These are phyloP conservation scores for Saccharum officinarum DNA, from an alignment of 176 grass and related monocot genomes.

Conservation along the genomic window DNA sequence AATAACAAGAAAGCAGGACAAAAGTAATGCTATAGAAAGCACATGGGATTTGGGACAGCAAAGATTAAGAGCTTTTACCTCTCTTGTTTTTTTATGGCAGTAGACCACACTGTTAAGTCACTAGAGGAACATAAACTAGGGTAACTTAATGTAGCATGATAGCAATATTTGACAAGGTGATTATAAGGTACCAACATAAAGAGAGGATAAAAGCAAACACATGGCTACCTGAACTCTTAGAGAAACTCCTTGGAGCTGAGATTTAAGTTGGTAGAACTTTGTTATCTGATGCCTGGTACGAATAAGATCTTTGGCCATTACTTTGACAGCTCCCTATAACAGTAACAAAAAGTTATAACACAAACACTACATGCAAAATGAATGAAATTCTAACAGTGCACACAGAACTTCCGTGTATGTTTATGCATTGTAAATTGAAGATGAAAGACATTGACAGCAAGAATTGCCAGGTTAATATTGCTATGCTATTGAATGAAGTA, in stretches of 20 bases:
- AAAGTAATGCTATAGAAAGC: neutral
- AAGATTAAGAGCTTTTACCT: neutral
- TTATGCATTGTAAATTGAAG: neutral
- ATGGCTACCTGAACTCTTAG: conserved; percentile 74
- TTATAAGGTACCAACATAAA: neutral
- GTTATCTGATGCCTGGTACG: conserved; percentile 83
- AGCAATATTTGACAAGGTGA: neutral
- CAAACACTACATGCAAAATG: neutral
- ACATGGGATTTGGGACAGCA: neutral
- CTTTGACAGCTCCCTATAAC: conserved; percentile 69
- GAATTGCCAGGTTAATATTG: neutral
- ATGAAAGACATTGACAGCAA: neutral
- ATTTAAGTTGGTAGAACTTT: conserved; percentile 86
- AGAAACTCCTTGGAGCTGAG: conserved; percentile 74
- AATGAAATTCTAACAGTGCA: neutral
- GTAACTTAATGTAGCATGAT: neutral
- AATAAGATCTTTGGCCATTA: conserved; percentile 84
- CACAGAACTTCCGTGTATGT: neutral
- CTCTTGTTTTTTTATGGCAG: neutral
- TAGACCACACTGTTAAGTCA: neutral
- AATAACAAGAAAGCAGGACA: neutral
- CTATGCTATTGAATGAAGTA: neutral
- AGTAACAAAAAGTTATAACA: conserved; percentile 18
- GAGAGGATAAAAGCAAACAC: neutral
- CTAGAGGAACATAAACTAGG: neutral